Percentiles rank a stretch among this genome's conserved stretches.
These are phyloP conservation scores for Cymbidium sinense DNA, from an alignment of 106 monocot species.

Conservation along the genomic window DNA sequence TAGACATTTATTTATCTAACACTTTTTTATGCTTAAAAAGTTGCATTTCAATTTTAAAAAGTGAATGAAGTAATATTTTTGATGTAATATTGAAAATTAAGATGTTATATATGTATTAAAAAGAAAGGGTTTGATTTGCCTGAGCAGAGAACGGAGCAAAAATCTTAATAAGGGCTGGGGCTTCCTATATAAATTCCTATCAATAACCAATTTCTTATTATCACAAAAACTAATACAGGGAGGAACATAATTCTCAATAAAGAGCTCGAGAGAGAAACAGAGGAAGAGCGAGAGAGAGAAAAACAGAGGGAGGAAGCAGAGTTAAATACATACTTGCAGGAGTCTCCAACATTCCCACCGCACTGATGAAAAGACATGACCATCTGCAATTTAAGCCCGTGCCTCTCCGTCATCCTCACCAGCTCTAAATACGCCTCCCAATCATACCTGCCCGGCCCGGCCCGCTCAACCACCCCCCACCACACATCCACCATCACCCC, in stretches of 20 bases:
- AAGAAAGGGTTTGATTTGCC: too few relatives aligned
- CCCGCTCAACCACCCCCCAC: conserved; percentile 88
- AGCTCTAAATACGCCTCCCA: conserved; percentile 74
- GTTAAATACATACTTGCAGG: conserved; percentile 47
- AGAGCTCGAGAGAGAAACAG: not conserved
- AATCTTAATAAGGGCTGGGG: too few relatives aligned
- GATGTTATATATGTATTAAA: too few relatives aligned
- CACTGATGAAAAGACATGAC: conserved; percentile 95
- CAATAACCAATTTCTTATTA: too few relatives aligned
- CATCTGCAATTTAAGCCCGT: conserved; percentile 68
- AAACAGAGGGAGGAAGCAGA: not conserved
- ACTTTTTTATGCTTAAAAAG: too few relatives aligned
- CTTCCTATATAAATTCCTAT: too few relatives aligned
- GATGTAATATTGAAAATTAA: too few relatives aligned
- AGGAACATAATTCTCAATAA: not conserved
- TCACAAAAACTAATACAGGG: too few relatives aligned
- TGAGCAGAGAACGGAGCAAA: too few relatives aligned
- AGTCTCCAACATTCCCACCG: conserved; percentile 89
- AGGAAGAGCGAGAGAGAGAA: not conserved
- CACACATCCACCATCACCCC: conserved; percentile 94
- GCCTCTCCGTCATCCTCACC: conserved; percentile 46
- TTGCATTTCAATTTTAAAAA: too few relatives aligned
- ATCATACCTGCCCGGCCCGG: conserved; percentile 54
- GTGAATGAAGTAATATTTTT: too few relatives aligned
- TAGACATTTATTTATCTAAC: too few relatives aligned